A percentile compares a stretch with the other conserved stretches of the same genome.
phyloP scores from a whole-genome alignment of 768 basidiomycete species.

The Imleria badia region DNA sequence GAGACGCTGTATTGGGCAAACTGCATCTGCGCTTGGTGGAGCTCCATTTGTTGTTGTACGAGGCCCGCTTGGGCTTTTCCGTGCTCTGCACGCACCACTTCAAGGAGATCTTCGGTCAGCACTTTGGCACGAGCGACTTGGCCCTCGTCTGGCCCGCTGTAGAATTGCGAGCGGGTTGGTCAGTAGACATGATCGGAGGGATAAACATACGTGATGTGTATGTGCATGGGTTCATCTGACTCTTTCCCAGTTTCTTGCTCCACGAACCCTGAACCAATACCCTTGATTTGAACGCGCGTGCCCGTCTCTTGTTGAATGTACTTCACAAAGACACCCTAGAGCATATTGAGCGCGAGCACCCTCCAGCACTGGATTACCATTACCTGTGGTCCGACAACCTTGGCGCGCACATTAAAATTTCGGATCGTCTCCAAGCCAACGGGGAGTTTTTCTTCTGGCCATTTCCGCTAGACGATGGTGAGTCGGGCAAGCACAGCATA shows the following conservation, averaged over 20 bases:
- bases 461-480: slow-evolving; percentile 67
- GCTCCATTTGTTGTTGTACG: slow-evolving; percentile 80
- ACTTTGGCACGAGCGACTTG: slow-evolving; percentile 87
- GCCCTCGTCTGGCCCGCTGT: slow-evolving; percentile 75
- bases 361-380: slow-evolving; percentile 21
- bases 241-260: slow-evolving; percentile 89
- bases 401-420: slow-evolving; percentile 97
- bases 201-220: slow-evolving; percentile 78
- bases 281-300: slow-evolving; percentile 97
- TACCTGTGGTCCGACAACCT: slow-evolving; percentile 94
- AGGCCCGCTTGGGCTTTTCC: slow-evolving; percentile 69
- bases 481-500: slow-evolving; percentile 1
- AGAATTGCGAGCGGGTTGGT: not conserved
- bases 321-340: slow-evolving; percentile 90
- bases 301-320: slow-evolving; percentile 96
- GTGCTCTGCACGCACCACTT: slow-evolving; percentile 87
- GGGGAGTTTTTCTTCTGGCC: slow-evolving; percentile 95
- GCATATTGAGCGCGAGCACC: not conserved
- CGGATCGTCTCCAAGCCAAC: slow-evolving; percentile 88
- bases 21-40: slow-evolving; percentile 80
- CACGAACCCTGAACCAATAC: slow-evolving; percentile 90
- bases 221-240: slow-evolving; percentile 87
- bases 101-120: slow-evolving; percentile 83
- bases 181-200: slow-evolving; percentile 16
- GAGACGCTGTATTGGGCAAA: slow-evolving; percentile 70